Base-by-base conservation (phyloP, 1,284 basidiomycete species). In the Cutaneotrichosporon sp. region DNA sequence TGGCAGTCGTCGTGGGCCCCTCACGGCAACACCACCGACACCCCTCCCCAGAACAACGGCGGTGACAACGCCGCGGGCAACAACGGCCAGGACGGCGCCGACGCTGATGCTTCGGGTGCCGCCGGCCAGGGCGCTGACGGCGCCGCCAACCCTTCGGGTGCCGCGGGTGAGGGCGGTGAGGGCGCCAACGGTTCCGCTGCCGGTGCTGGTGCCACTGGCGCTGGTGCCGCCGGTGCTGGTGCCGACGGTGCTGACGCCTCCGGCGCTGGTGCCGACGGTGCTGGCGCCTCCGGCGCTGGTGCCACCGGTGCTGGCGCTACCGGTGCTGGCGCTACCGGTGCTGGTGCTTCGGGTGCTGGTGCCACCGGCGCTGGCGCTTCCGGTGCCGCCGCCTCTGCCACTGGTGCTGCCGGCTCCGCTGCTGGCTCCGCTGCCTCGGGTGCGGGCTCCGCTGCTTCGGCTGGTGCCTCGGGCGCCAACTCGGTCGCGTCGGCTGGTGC, bases 61-160 rank as follows among this genome's bases (percentile, higher is more conserved):
- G n/a, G 22, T 29, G 25, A 42, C 36, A n/a, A 27, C 43, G 10
- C 24, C 16, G 60, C 25, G 46, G 56, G 56, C 22, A 33, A 25
- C 51, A 49, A 54, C 60, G 52, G 52, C n/a, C 43, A 56, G 54
- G 31, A n/a, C n/a, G n/a, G n/a, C n/a, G n/a, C n/a, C n/a, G n/a
- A n/a, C n/a, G n/a, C n/a, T n/a, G n/a, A n/a, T n/a, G n/a, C n/a
- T n/a, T n/a, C n/a, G n/a, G n/a, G n/a, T n/a, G n/a, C n/a, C n/a
- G n/a, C 29, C 47, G 31, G 54, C 45, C 31, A 56, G 31, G 64
- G 62, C 24, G 56, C 49, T 18, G 56, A 27, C 14, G 56, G 16
- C n/a, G n/a, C n/a, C n/a, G n/a, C n/a, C n/a, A n/a, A n/a, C n/a
- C n/a, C n/a, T n/a, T n/a, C n/a, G n/a, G n/a, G n/a, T n/a, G n/a